phyloP scores from a whole-genome alignment of 305 asterid genomes.

The Nicotiana rustica region DNA sequence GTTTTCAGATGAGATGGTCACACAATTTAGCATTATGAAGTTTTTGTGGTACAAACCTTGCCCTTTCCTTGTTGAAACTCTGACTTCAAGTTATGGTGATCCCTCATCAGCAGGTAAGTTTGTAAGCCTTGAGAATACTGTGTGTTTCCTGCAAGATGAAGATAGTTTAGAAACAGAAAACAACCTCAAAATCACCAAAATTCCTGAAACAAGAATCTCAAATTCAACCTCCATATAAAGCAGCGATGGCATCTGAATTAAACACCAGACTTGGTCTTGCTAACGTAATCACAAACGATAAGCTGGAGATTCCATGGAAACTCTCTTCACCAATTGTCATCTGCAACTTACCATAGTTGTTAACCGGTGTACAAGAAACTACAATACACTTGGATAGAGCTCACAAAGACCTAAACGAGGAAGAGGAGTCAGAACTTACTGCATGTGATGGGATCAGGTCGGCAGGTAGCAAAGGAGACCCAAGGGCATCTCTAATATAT shows the following conservation, averaged over 20 bases:
- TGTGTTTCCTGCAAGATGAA: slow-evolving; percentile 51
- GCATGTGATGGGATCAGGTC: slow-evolving; percentile 63
- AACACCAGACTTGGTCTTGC: slow-evolving; percentile 72
- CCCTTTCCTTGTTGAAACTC: slow-evolving; percentile 80
- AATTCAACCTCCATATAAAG: slow-evolving; percentile 50
- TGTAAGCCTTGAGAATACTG: slow-evolving; percentile 59
- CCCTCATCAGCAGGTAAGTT: slow-evolving; percentile 66
- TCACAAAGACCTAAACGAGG: background rate
- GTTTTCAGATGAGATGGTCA: background rate
- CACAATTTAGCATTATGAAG: background rate
- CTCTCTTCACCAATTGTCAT: slow-evolving; percentile 71
- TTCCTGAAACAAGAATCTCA: background rate
- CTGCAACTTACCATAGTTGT: slow-evolving; percentile 37
- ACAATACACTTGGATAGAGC: background rate
- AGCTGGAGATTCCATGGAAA: slow-evolving; percentile 66
- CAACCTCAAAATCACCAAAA: background rate
- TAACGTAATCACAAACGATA: slow-evolving; percentile 68
- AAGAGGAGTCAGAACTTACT: slow-evolving; percentile 41
- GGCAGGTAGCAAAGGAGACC: slow-evolving; percentile 71
- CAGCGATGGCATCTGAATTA: slow-evolving; percentile 53
- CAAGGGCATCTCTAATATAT: slow-evolving; percentile 69
- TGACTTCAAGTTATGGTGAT: slow-evolving; percentile 62
- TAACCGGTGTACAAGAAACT: background rate
- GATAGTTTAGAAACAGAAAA: slow-evolving; percentile 17
- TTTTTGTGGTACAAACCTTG: slow-evolving; percentile 42